Conservation (phyloP, 2,329 filamentous ascomycete species). For the Saccharata proteae region DNA sequence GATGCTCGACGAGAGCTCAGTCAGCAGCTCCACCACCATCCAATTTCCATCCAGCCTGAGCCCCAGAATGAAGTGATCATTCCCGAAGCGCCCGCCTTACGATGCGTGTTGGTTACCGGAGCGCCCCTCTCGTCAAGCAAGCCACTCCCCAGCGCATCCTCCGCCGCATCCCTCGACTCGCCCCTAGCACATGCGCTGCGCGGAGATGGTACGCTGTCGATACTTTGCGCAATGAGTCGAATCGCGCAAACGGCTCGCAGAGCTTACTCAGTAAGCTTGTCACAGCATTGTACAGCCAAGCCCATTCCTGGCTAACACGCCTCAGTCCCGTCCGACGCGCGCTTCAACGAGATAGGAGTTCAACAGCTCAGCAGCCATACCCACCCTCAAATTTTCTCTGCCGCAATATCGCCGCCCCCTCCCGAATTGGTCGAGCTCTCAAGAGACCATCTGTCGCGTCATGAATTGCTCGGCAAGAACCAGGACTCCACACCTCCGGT, state of each 20-base stretch:
- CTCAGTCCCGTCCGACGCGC: slow-evolving; percentile 39
- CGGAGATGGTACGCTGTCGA: background rate
- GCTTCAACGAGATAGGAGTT: slow-evolving; percentile 87
- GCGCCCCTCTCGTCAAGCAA: slow-evolving; percentile 1
- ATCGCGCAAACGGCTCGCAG: background rate
- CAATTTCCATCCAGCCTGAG: too few relatives aligned
- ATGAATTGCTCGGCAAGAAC: slow-evolving; percentile 84
- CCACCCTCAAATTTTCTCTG: slow-evolving; percentile 69
- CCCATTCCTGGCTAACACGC: too few relatives aligned
- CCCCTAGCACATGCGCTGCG: slow-evolving; percentile 1
- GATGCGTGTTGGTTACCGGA: slow-evolving; percentile 1
- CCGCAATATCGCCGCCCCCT: slow-evolving; percentile 42
- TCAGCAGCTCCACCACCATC: too few relatives aligned
- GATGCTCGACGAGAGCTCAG: too few relatives aligned
- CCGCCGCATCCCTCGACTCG: slow-evolving; percentile 1
- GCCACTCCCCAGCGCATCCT: too few relatives aligned
- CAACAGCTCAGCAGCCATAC: slow-evolving; percentile 83
- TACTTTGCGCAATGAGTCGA: background rate
- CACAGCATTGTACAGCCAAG: too few relatives aligned
- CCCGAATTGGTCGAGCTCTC: slow-evolving; percentile 67
- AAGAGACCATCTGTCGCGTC: slow-evolving; percentile 67
- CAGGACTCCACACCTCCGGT: slow-evolving; percentile 63
- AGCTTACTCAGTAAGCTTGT: slow-evolving; percentile 3
- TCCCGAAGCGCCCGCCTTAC: background rate
- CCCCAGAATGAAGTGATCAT: too few relatives aligned